Evolutionary conservation across 1,139 yeast species (phyloP).

Genomic region (Pichia sp.): DNA sequence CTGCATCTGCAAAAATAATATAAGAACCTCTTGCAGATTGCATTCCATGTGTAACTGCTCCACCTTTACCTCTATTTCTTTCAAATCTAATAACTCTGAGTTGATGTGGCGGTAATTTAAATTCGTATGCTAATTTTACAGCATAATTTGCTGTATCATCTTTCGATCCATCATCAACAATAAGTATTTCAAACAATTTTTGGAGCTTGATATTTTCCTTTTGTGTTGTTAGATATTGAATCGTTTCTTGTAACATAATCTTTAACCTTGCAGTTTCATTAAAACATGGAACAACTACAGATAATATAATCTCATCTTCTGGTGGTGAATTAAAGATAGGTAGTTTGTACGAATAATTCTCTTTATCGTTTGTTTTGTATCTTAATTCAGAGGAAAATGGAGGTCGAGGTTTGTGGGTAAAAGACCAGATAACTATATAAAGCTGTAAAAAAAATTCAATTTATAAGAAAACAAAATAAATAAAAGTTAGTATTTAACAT

Average conservation of each 20-base stretch:
- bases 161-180: conserved; percentile 87
- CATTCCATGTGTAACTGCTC: conserved; percentile 95
- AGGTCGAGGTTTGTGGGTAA: conserved; percentile 62
- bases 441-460: conserved; percentile 18
- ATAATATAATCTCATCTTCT: conserved; percentile 39
- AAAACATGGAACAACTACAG: conserved; percentile 86
- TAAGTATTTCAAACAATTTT: conserved; percentile 51
- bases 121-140: conserved; percentile 52
- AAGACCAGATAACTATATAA: conserved; percentile 39
- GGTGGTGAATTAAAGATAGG: conserved; percentile 20
- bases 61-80: conserved; percentile 91
- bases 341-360: conserved; percentile 12
- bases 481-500: conserved; percentile 10
- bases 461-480: background rate
- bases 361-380: conserved; percentile 37
- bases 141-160: conserved; percentile 80
- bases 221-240: conserved; percentile 40
- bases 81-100: conserved; percentile 64
- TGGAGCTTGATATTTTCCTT: conserved; percentile 2
- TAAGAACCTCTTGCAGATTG: conserved; percentile 67
- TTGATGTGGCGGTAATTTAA: conserved; percentile 48
- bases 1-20: conserved; percentile 92
- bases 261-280: conserved; percentile 75
- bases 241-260: conserved; percentile 72
- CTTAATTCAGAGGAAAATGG: conserved; percentile 46